These are phyloP conservation scores for Lyophyllum decastes DNA, from an alignment of 768 basidiomycete species.

Conservation along the genomic window DNA sequence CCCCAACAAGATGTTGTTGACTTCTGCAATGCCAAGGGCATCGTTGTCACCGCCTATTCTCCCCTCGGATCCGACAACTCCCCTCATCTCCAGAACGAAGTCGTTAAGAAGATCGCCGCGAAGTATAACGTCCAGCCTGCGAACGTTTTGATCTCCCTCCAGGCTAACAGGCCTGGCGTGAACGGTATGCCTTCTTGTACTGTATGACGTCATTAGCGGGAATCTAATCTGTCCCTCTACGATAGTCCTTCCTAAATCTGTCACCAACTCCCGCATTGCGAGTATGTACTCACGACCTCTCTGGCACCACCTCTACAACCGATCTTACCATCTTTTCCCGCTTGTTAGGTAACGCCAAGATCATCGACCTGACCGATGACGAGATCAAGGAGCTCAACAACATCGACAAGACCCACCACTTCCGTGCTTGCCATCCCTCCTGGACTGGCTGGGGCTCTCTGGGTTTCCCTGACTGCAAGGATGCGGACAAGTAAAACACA, in stretches of 20 bases:
- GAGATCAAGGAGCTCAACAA: constrained; percentile 59
- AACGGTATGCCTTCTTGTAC: constrained; percentile 36
- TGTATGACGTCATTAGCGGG: background rate
- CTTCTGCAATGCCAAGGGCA: constrained; percentile 63
- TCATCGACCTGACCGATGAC: constrained; percentile 62
- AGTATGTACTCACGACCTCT: constrained; percentile 29
- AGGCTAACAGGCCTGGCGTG: constrained; percentile 65
- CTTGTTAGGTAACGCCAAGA: constrained; percentile 51
- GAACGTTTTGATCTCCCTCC: constrained; percentile 72
- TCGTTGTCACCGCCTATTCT: constrained; percentile 76
- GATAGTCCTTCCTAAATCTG: constrained; percentile 73
- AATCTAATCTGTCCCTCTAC: constrained; percentile 3
- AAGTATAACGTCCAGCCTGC: constrained; percentile 60
- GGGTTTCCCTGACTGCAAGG: constrained; percentile 19
- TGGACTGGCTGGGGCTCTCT: constrained; percentile 38
- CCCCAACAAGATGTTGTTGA: constrained; percentile 66
- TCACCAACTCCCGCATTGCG: constrained; percentile 65
- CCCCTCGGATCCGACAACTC: constrained; percentile 75
- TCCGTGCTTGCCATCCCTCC: constrained; percentile 64
- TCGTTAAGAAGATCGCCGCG: constrained; percentile 62
- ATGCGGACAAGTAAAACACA: constrained; percentile 7
- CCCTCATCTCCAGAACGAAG: constrained; percentile 61
- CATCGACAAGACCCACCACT: constrained; percentile 62
- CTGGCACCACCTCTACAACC: background rate
- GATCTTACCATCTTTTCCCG: background rate